These are phyloP conservation scores for Pyrus communis DNA, from an alignment of 306 rosid genomes.

Conservation along the genomic window DNA sequence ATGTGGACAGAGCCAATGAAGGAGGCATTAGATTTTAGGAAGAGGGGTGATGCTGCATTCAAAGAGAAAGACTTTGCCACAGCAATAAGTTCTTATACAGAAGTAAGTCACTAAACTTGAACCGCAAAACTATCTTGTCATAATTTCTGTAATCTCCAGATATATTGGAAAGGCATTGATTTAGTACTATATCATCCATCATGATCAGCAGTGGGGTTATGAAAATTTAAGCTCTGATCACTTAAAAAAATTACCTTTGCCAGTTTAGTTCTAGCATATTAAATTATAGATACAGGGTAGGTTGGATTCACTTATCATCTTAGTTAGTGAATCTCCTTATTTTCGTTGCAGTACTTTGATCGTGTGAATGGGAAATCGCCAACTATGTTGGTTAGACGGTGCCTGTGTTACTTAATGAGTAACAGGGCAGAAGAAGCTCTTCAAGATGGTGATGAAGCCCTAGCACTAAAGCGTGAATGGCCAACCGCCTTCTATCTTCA, in stretches of 20 bases:
- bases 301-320: neutral
- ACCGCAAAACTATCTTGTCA: neutral
- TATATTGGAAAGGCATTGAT: neutral
- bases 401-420: conserved; percentile 82
- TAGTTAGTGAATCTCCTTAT: conserved; percentile 2
- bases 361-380: conserved; percentile 85
- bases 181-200: too few relatives aligned
- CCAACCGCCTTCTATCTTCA: conserved; percentile 91
- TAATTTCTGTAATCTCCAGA: neutral
- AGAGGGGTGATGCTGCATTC: conserved; percentile 86
- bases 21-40: conserved; percentile 82
- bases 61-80: conserved; percentile 57
- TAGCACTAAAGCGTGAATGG: conserved; percentile 76
- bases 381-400: conserved; percentile 79
- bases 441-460: conserved; percentile 97
- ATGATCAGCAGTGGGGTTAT: neutral
- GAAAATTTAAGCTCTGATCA: neutral
- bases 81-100: conserved; percentile 72
- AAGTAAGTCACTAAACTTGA: conserved; percentile 44
- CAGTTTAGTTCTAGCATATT: neutral
- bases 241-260: neutral
- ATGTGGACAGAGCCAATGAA: conserved; percentile 98
- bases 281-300: neutral
- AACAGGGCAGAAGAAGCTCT: conserved; percentile 91
- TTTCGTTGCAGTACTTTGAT: conserved; percentile 62